Base-by-base conservation (phyloP, 2,329 filamentous ascomycete species). In the Arthroderma sp. region DNA sequence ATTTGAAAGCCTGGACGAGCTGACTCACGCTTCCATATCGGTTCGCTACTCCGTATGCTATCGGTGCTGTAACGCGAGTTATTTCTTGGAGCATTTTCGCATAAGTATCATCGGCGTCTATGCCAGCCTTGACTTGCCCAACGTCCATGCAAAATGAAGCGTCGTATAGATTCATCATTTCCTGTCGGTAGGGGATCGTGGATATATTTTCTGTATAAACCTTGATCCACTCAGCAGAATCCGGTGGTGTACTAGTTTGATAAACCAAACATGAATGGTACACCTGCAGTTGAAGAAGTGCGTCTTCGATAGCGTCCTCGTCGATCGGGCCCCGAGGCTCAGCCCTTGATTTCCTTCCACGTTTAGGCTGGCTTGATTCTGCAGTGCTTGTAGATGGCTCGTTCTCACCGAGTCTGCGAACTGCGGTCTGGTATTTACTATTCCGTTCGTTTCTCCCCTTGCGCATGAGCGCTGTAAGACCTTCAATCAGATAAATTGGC, bases 151-250 rank as follows among this genome's bases (percentile, higher is more conserved):
- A 88, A 59, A 89, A 89, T 0, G 74, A 71, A 3, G 65, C 60
- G 52, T 67, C 61, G 10, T 68, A 78, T 2, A 66, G 57, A 1
- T 73, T 69, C 44, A 67, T 65, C 30, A 63, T 59, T 44, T 70
- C 63, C 5, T 55, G 59, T 9, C 77, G 76, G 60, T 88, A 88
- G 0, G 83, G 84, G 22, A 83, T 77, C 1, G 80, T 83, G 5
- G 81, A 83, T 40, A 89, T 79, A 57, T 89, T 81, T 55, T 87
- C 81, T 0, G 85, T 89, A 54, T 88, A 85, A 31, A 74, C 69
- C 29, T 73, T 67, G 29, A 88, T 77, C 80, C 83, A 85, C 52
- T 81, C 74, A 1, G 82, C 81, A 1, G 81, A 83, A 54, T 86
- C 81, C 0, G 74, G 57, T 0, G 73, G 55, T 2, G 66, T 62